Evolutionary conservation across 768 basidiomycete genomes (phyloP), one percentile per base, ranked within the genome.

Genomic region (Termitomyces eurrhizus): DNA sequence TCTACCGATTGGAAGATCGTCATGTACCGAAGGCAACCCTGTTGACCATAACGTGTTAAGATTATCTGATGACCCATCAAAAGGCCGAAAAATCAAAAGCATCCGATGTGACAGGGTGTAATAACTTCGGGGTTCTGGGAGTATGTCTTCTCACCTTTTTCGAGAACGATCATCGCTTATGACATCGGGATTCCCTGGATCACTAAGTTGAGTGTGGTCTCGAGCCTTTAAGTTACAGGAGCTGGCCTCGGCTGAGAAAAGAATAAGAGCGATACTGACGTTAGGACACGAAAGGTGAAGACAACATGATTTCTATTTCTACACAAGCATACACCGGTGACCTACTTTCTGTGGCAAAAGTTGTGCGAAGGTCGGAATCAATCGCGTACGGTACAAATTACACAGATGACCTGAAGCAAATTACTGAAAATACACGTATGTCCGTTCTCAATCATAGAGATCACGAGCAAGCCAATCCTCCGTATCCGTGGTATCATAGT

Each of bases 401-500:
- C 14, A 52, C 53, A 55, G 41, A 42, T 32, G 7, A n/a, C 21
- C 7, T 13, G 18, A 7, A 32, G 29, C 39, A 21, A 13, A 54
- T 24, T 8, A 29, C 12, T 18, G 13, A 26, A 21, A 33, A 16
- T 36, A 44, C 42, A 59, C 29, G 9, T 11, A 21, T 26, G 45
- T 18, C 41, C 26, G 14, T 26, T 37, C 42, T 35, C 44, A 59
- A 49, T 56, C 48, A 29, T 61, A 62, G 3, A 51, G 44, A 21
- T 68, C 68, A 52, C 69, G 64, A 29, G 64, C 62, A 58, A 73
- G 55, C 72, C 72, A 75, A 37, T 67, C 64, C 58, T 77, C 75
- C 11, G 75, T 71, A 46, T 74, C 72, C 32, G 73, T 70, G 8
- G 71, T 77, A 57, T 74, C 69, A 62, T 75, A 78, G 11, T 73